Base-by-base conservation (phyloP, 1,139 yeast genomes). In the Yamadazyma membranifaciens region DNA sequence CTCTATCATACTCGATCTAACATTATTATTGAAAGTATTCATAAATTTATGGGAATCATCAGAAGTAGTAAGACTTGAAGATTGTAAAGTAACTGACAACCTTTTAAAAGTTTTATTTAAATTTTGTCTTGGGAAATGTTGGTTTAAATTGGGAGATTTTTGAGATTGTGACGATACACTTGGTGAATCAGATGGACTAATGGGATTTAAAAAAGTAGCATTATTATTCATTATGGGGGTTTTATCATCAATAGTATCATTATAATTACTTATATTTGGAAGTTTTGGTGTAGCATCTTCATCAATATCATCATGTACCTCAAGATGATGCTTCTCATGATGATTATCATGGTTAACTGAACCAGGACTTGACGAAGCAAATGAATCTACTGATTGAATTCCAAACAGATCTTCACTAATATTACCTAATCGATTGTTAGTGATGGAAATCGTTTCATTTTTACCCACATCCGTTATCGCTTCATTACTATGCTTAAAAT, bases 31-130 rank as follows among this genome's bases (percentile, higher is more conserved):
- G 50, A 73, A 72, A n/a, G 64, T 54, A 40, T 53, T 61, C 63
- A 70, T 67, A 49, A 73, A 72, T 34, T 62, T 57, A 43, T 66
- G 58, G 2, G 76, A 70, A 42, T 70, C 75, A 12, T 66, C 66
- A 4, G 75, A 66, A 1, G 72, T 60, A 31, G 50, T 53, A 29
- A 40, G 28, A 36, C 36, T 45, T 2, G 64, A 52, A 27, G 63
- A 63, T 40, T 67, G 73, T 31, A 73, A 55, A 1, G 75, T 69
- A 44, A 62, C 48, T 1, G 75, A 67, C 26, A 73, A 58, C 15
- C 78, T 45, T 42, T 69, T 66, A 46, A 73, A 73, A 48, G 69
- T 69, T 6, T 53, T 48, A 37, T 66, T 61, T 34, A 72, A 56
- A 36, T 59, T 62, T 38, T 65, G 67, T 38, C 62, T 70, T 3